Evolutionary conservation across 2,329 filamentous ascomycete species (phyloP).

Genomic region (Fusarium illudens): DNA sequence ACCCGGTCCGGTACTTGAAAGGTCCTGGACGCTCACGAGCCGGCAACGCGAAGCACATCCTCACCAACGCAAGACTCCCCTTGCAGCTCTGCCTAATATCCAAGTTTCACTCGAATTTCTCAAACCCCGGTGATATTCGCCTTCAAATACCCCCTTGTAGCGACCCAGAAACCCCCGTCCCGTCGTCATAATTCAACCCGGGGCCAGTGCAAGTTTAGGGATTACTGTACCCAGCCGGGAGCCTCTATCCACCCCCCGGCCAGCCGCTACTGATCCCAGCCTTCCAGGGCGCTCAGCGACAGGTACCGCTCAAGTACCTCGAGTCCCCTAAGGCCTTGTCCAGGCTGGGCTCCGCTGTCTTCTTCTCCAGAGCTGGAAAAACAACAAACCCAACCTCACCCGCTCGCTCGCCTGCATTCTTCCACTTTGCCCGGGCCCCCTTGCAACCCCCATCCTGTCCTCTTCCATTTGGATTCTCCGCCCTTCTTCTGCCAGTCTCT

Average conservation of each 20-base stretch:
- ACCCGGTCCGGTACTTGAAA: conserved; percentile 9
- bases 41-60: not conserved
- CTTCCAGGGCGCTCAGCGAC: conserved; percentile 13
- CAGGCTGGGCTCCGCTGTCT: no score
- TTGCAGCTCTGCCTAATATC: not conserved
- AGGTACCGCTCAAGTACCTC: conserved; percentile 28
- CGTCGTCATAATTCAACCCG: conserved; percentile 10
- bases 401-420: not conserved
- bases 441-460: not conserved
- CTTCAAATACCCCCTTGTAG: not conserved
- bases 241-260: conserved; percentile 18
- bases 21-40: not conserved
- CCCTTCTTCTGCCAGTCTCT: conserved; percentile 16
- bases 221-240: conserved; percentile 4
- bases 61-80: not conserved
- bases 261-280: conserved; percentile 9
- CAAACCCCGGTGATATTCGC: not conserved
- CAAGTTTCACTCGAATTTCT: not conserved
- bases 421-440: conserved; percentile 4
- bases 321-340: not conserved
- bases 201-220: not conserved
- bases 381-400: conserved; percentile 3
- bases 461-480: conserved; percentile 23
- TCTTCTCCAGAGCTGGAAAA: not conserved
- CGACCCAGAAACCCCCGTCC: not conserved